These are phyloP conservation scores for Beauveria bassiana DNA, from an alignment of 2,329 filamentous ascomycete genomes.

Conservation along the genomic window DNA sequence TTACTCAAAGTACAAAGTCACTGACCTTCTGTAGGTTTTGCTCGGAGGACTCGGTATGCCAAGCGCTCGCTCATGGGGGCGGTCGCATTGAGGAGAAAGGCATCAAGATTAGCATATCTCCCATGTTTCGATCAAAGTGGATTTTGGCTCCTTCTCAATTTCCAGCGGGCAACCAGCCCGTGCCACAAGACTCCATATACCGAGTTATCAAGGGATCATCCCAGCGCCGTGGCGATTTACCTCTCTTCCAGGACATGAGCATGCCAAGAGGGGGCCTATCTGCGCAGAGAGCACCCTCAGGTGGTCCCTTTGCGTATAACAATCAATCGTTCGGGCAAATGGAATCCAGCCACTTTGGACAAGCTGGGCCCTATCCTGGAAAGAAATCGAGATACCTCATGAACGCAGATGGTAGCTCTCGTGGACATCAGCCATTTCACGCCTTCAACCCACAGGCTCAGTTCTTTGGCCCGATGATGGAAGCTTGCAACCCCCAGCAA, in stretches of 20 bases:
- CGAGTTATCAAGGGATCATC: background rate
- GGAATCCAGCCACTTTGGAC: background rate
- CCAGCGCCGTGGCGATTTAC: background rate
- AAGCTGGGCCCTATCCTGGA: background rate
- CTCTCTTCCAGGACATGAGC: background rate
- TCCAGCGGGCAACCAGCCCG: background rate
- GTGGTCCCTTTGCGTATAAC: background rate
- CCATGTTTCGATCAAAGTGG: slow-evolving; percentile 27
- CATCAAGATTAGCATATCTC: slow-evolving; percentile 20
- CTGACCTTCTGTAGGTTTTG: slow-evolving; percentile 16
- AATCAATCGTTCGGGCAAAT: background rate
- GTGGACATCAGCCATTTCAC: background rate
- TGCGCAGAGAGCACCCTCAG: background rate
- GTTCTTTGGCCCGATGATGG: background rate
- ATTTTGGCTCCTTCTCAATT: slow-evolving; percentile 9
- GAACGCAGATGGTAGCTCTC: background rate
- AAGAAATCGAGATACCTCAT: background rate
- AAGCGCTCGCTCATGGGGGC: slow-evolving; percentile 18
- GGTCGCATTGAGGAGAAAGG: slow-evolving; percentile 20
- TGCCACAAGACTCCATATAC: background rate
- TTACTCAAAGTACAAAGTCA: too few species aligned
- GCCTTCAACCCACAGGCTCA: background rate
- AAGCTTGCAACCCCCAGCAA: background rate
- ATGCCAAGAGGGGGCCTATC: background rate
- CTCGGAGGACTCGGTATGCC: slow-evolving; percentile 2